Evolutionary conservation across 148 eudicot genomes (phyloP).

Genomic region (Cornus kousa): DNA sequence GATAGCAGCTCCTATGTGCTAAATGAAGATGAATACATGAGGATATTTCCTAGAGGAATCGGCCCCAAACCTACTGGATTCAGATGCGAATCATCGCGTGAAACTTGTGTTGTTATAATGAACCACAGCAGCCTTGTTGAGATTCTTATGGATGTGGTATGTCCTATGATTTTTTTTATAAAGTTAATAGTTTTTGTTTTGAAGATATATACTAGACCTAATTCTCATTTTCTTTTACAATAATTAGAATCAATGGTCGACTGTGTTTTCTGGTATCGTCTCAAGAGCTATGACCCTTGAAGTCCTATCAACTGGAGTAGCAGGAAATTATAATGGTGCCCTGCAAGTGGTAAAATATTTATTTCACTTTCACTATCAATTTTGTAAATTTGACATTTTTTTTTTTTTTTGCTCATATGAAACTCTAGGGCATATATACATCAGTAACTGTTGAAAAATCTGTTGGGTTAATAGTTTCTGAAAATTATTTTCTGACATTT

Average conservation of each 20-base stretch:
- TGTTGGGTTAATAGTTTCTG: too few species aligned
- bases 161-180: neutral
- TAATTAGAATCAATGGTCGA: slow-evolving; percentile 37
- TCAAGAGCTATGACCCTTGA: slow-evolving; percentile 35
- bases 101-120: slow-evolving; percentile 36
- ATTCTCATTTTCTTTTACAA: neutral
- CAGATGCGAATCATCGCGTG: slow-evolving; percentile 37
- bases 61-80: slow-evolving; percentile 24
- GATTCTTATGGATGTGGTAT: slow-evolving; percentile 55
- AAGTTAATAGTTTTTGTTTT: too few species aligned
- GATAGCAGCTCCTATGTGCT: slow-evolving; percentile 10
- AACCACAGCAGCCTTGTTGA: slow-evolving; percentile 31
- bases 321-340: slow-evolving; percentile 37
- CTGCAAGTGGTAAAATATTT: slow-evolving; percentile 38
- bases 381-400: too few species aligned
- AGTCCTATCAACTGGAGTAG: slow-evolving; percentile 40
- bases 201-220: neutral
- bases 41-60: slow-evolving; percentile 28
- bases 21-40: slow-evolving; percentile 39
- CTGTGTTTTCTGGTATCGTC: slow-evolving; percentile 38
- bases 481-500: too few species aligned
- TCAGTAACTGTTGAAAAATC: too few species aligned
- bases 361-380: neutral
- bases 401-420: too few species aligned
- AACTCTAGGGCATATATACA: too few species aligned